phyloP scores from a whole-genome alignment of 306 rosid genomes.

The Trichosanthes cucumerina region DNA sequence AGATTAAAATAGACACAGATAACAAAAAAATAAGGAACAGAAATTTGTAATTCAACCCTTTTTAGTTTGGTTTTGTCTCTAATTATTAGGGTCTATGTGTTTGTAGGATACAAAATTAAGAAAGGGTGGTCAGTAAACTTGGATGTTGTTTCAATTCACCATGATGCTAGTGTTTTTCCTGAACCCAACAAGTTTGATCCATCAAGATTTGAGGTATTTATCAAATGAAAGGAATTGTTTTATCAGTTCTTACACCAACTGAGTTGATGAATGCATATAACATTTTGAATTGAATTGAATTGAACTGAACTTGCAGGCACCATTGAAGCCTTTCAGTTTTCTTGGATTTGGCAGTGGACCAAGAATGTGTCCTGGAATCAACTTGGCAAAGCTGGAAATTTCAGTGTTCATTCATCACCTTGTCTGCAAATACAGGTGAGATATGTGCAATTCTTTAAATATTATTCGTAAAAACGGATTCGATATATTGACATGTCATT shows the following conservation, averaged over 20 bases:
- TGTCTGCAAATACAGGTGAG: slow-evolving; percentile 68
- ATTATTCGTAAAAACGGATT: neutral
- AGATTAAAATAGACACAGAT: neutral
- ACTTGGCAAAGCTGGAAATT: slow-evolving; percentile 73
- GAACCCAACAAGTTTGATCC: slow-evolving; percentile 65
- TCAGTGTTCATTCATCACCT: slow-evolving; percentile 71
- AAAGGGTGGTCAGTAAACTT: slow-evolving; percentile 76
- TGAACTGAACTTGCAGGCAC: slow-evolving; percentile 51
- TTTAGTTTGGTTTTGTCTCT: neutral
- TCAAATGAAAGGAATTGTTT: neutral
- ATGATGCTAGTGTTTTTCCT: slow-evolving; percentile 47
- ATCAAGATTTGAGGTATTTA: slow-evolving; percentile 62
- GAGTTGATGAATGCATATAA: neutral
- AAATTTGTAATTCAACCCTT: neutral
- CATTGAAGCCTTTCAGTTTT: slow-evolving; percentile 53
- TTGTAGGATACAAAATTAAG: slow-evolving; percentile 55
- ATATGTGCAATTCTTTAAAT: neutral
- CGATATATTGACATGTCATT: neutral
- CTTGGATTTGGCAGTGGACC: slow-evolving; percentile 89
- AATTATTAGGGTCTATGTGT: neutral
- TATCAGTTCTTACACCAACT: neutral
- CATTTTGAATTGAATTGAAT: neutral
- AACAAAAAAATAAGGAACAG: too few relatives aligned
- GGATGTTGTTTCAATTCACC: slow-evolving; percentile 87
- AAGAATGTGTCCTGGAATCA: slow-evolving; percentile 89